Evolutionary conservation across 768 basidiomycete genomes (phyloP).

Genomic region (Amanita muscaria): DNA sequence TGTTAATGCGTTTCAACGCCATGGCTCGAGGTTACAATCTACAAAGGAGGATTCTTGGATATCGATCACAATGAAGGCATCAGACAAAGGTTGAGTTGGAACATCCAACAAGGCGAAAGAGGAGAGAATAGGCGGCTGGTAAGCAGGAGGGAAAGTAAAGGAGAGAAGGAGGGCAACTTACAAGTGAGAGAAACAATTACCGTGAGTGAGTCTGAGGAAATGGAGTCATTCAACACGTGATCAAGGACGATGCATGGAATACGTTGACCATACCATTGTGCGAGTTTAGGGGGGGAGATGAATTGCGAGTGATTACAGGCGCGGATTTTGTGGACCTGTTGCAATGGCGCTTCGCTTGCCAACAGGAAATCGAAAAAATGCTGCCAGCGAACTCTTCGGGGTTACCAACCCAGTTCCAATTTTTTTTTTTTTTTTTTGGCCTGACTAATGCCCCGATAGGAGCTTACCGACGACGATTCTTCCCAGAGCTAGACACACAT

Average conservation of each 20-base stretch:
- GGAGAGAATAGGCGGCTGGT: not conserved
- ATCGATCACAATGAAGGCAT: conserved; percentile 34
- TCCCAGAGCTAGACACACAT: too few species aligned
- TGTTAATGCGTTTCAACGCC: conserved; percentile 99
- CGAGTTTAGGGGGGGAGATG: not conserved
- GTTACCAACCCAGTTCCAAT: too few species aligned
- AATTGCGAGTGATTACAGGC: not conserved
- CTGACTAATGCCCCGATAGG: too few species aligned
- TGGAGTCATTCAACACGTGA: too few species aligned
- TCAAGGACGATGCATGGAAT: not conserved
- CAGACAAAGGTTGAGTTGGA: not conserved
- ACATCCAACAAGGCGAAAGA: not conserved
- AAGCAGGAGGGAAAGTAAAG: conserved; percentile 9
- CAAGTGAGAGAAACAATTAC: conserved; percentile 20
- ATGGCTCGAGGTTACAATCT: conserved; percentile 35
- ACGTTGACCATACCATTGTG: not conserved
- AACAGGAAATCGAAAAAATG: too few species aligned
- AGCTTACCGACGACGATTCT: too few species aligned
- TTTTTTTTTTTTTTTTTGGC: too few species aligned
- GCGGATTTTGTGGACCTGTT: not conserved
- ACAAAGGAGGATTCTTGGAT: conserved; percentile 22
- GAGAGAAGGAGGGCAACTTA: conserved; percentile 21
- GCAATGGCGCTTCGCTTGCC: not conserved
- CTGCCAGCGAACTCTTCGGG: too few species aligned
- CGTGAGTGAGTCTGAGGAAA: conserved; percentile 19